Evolutionary conservation across 805 yeast species (phyloP), one percentile per base, ranked within the genome.

Genomic region (Starmerella apicola): DNA sequence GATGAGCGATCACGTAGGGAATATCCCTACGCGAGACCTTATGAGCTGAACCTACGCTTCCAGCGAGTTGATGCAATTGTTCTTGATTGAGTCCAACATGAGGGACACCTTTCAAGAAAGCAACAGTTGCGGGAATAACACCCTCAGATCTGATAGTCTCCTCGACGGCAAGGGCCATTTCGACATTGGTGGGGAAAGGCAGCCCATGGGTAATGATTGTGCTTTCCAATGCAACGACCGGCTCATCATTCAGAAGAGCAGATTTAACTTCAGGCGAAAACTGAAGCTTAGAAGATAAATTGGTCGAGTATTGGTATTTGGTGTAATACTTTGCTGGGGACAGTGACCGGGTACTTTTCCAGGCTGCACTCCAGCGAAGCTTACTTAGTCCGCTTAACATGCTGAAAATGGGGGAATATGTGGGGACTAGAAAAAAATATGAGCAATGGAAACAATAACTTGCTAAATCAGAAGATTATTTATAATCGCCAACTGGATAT

Each of bases 161-260:
- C 57, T 84, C 94, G 1, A 81, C 93, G 1, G 64, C 58, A 23
- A 51, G 51, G 0, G 95, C 94, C 84, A 84, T 77, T 20, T 66
- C 65, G 9, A 81, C 52, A 52, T 85, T 84, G 18, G 70, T 68
- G 0, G 95, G 95, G 53, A 61, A 80, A 3, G 95, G 94, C 29
- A 84, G 66, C 1, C 95, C 95, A 61, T 84, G 95, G 5, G 94
- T 79, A 49, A 85, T 73, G 52, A 84, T 85, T 6, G 95, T 84
- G 18, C 85, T 76, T 55, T 85, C 95, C 13, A 84, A 63, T 0
- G 95, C 78, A 3, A 85, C 91, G 5, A 84, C 73, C 0, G 95
- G 94, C 27, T 46, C 59, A 16, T 68, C 66, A 3, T 67, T 67
- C 10, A 50, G 48, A 15, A 83, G 51, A 0, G 94, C 94, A 44